Base-by-base conservation (phyloP, 148 eudicot genomes). In the Chenopodium suecicum region DNA sequence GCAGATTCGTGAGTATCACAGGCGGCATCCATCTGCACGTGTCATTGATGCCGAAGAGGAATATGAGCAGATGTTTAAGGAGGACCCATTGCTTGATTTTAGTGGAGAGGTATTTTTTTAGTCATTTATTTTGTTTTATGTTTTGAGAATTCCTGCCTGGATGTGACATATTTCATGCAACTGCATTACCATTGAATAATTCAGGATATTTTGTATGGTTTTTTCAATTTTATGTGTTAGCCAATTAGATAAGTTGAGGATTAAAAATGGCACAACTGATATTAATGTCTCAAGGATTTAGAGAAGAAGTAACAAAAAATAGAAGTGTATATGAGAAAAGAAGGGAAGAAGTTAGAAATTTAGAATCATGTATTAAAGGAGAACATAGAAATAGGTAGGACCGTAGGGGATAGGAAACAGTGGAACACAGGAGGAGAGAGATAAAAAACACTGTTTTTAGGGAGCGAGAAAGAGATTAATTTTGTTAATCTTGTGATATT, bases 1-100 rank as follows among this genome's bases (percentile, higher is more conserved):
- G 88, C 89, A 97, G 99, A 97, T 97, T 86, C 94, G 98, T 19
- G 99, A 97, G 78, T 94, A 97, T 85, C 98, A 97, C 77, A 89
- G 99, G 84, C 89, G 97, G 32, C 98, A 94, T 91, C 96, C 95
- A 64, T 86, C 98, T 84, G 94, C 96, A 25, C 97, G 93, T 52
- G 92, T 85, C 76, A 86, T 91, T 16, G 97, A 92, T 79, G 86
- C 91, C 20, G 90, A 79, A 68, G 98, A 94, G 81, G 95, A 97
- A 85, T 91, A 85, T 80, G 99, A 96, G 81, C 92, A 88, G 88
- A 87, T 94, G 85, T 94, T 97, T 62, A 93, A 97, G 79, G 98
- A 91, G 86, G 97, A 97, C 74, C 96, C 93, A 3, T 79, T 84
- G 67, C 90, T 97, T 84, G 98, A 97, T 85, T 97, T 97, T 78